Conservation (phyloP, 768 basidiomycete species). For the Lactarius indigo region DNA sequence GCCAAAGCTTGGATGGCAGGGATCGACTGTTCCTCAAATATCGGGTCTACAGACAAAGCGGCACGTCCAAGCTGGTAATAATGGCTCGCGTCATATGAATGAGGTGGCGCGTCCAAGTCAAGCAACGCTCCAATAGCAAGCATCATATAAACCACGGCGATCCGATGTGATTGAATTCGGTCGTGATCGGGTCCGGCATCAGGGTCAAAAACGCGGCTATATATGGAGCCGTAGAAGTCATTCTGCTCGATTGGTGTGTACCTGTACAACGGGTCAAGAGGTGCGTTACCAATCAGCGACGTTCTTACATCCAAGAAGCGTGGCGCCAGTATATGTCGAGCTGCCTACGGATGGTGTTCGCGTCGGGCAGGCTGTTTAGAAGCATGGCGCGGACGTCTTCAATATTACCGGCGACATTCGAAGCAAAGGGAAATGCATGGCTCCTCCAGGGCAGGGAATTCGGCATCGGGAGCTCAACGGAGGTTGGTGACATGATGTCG, state of each 20-base stretch:
- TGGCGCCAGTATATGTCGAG: slow-evolving; percentile 58
- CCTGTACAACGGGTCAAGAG: slow-evolving; percentile 36
- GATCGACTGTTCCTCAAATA: slow-evolving; percentile 62
- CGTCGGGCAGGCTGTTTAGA: slow-evolving; percentile 44
- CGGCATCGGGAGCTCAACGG: slow-evolving; percentile 42
- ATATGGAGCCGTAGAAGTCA: slow-evolving; percentile 53
- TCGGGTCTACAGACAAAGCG: slow-evolving; percentile 56
- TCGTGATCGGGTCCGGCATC: slow-evolving; percentile 38
- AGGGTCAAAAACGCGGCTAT: slow-evolving; percentile 50
- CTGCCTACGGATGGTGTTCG: slow-evolving; percentile 34
- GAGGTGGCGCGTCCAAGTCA: slow-evolving; percentile 52
- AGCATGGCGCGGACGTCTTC: slow-evolving; percentile 45
- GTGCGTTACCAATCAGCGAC: not conserved
- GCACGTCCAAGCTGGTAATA: slow-evolving; percentile 60
- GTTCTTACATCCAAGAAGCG: slow-evolving; percentile 67
- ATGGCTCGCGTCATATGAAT: slow-evolving; percentile 52
- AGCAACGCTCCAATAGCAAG: slow-evolving; percentile 61
- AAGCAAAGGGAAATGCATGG: slow-evolving; percentile 56
- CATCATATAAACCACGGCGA: slow-evolving; percentile 61
- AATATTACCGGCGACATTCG: slow-evolving; percentile 39
- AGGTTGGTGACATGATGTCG: slow-evolving; percentile 35
- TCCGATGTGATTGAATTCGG: slow-evolving; percentile 46
- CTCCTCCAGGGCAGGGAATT: slow-evolving; percentile 57
- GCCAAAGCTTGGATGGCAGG: slow-evolving; percentile 64
- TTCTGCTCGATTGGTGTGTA: slow-evolving; percentile 61